phyloP scores from a whole-genome alignment of 805 yeast genomes.

The Kuraishia hungarica region DNA sequence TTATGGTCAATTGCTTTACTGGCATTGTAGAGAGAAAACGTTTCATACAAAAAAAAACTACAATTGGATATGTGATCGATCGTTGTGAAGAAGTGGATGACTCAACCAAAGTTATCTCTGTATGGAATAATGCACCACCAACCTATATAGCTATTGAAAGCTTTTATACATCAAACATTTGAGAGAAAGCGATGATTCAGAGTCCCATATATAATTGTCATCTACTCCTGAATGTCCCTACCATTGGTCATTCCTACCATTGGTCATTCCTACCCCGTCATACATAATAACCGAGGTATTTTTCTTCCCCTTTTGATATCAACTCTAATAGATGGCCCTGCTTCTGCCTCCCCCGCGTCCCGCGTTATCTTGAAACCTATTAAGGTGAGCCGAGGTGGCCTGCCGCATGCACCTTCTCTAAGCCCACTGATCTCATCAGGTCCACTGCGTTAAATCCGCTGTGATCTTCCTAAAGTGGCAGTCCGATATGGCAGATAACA shows the following conservation, averaged over 20 bases:
- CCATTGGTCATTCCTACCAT: no score
- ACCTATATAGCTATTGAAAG: no score
- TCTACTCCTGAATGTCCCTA: no score
- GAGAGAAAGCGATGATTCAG: no score
- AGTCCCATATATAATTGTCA: no score
- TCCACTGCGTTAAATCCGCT: background rate
- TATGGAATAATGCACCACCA: no score
- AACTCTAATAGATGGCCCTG: background rate
- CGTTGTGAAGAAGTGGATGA: no score
- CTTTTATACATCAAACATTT: no score
- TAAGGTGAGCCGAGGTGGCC: background rate
- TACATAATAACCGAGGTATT: background rate
- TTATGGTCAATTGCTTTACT: conserved; percentile 12
- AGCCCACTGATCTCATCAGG: background rate
- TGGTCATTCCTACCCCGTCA: background rate
- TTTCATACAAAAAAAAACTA: no score
- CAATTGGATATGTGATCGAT: no score
- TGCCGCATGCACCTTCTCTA: background rate
- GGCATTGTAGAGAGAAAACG: background rate
- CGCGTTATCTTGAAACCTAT: background rate
- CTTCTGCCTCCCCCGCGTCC: background rate
- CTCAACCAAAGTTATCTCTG: no score
- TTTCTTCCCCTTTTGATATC: background rate
- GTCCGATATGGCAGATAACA: background rate
- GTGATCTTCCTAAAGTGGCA: background rate